Evolutionary conservation across 768 basidiomycete genomes (phyloP), one percentile per base, ranked within the genome.

Genomic region (Tulasnella sp.): DNA sequence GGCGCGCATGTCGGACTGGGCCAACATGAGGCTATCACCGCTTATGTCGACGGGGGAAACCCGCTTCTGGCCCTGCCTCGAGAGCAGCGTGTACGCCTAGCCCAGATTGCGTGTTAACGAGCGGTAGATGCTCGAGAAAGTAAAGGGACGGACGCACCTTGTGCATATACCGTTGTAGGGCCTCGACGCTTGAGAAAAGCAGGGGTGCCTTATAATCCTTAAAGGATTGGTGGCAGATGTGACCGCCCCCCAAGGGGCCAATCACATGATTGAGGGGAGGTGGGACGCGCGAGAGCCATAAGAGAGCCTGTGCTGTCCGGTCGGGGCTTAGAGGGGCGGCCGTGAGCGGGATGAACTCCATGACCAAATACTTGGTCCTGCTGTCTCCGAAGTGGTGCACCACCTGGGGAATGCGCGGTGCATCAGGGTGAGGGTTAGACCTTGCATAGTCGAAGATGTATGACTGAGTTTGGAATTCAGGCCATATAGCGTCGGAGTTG

Each of bases 1-100:
- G 26, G 14, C 11, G 74, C 79, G 6, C 74, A 80, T 77, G 77
- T 80, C 77, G 74, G 79, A 76, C 75, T 80, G 79, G 62, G 73
- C 78, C 76, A 79, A 78, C 37, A 79, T 76, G 6, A 79, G 66
- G 40, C 62, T 75, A 7, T 80, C 79, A 72, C 72, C 52, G 47
- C 62, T 22, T 32, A 80, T 26, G 40, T 40, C 75, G 74, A 78
- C 68, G 66, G 74, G 73, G 39, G 74, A 29, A 66, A 75, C 17
- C 36, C 35, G 37, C 3, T 19, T 22, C 44, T 22, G 32, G 40
- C 41, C 66, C 42, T n/a, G 6, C 29, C 5, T 1, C 67, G 73
- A 64, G 74, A 75, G 72, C 26, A 52, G 16, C 32, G 16, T 68
- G 71, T 32, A 22, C 32, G 65, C 76, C 76, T 75, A 22, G 41